Base-by-base conservation (phyloP, 768 basidiomycete genomes). In the Fomitopsis serialis region DNA sequence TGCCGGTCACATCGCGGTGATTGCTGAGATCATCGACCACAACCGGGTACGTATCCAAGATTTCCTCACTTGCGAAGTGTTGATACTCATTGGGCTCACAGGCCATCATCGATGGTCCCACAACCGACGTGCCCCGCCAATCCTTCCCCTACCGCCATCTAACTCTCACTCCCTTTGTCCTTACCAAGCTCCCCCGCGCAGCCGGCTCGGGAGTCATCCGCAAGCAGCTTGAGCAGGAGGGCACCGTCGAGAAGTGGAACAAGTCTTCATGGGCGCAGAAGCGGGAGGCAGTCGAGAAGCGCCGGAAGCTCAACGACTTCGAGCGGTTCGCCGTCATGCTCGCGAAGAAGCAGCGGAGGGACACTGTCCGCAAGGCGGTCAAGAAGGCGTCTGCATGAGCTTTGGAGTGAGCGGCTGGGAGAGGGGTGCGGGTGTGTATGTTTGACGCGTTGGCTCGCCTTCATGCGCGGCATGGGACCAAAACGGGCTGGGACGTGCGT, bases 11-110 rank as follows among this genome's bases (percentile, higher is more conserved):
- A 91, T 97, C 64, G 97, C 97, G 52, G 88, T 93, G 59, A 95
- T 99, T 70, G 86, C 84, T 48, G 94, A 98, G 73, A 95, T 98
- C 72, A 95, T 98, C 60, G 97, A 98, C 83, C 96, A 98, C 81
- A 96, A 94, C 79, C 85, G 95, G 70, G 96, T 97, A 68, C 57
- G 89, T 19, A 11, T 11, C 12, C 17, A 25, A 19, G 4, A 5
- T 15, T n/a, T 37, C 5, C 24, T 45, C 44, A 27, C 13, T 27
- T 36, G 19, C 7, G 17, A 12, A 34, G 45, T 21, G 11, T 35
- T 43, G 22, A 22, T 32, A 37, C 2, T 21, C 29, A 25, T 25
- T 35, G 32, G 19, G 21, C 48, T 34, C 48, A 17, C 64, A 98
- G 96, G 96, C 95, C 32, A 83, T 99, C 68, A 84, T 98, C 66